Percentiles rank a stretch among this genome's conserved stretches.
These are phyloP conservation scores for Rhododendron molle DNA, from an alignment of 148 eudicot species.

Conservation along the genomic window DNA sequence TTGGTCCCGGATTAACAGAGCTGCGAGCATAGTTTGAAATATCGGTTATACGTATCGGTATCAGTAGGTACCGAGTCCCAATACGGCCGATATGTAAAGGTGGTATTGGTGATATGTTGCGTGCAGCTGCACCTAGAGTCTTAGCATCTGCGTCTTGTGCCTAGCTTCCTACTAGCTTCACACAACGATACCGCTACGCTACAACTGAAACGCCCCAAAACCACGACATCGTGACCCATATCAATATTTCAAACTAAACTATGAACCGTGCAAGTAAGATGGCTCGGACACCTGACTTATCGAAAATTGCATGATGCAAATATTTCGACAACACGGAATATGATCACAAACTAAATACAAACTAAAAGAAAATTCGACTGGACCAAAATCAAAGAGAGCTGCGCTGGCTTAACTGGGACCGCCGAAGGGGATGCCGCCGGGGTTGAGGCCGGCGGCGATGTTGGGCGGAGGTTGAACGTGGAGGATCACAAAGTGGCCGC, in stretches of 20 bases:
- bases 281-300: too few species aligned
- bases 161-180: too few species aligned
- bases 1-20: not conserved
- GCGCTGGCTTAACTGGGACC: conserved; percentile 55
- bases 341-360: not conserved
- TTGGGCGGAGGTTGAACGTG: conserved; percentile 81
- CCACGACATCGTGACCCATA: too few species aligned
- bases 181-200: too few species aligned
- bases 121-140: too few species aligned
- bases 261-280: too few species aligned
- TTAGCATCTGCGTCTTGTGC: too few species aligned
- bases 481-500: conserved; percentile 46
- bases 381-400: not conserved
- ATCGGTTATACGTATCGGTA: not conserved
- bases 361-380: not conserved
- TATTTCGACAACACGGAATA: not conserved
- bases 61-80: not conserved
- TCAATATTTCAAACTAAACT: too few species aligned
- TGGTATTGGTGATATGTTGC: too few species aligned
- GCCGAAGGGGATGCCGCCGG: conserved; percentile 79
- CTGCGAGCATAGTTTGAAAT: not conserved
- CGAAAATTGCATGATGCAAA: too few species aligned
- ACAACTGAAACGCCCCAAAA: too few species aligned
- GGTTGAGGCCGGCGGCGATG: conserved; percentile 65
- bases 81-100: not conserved